Evolutionary conservation across 495 filamentous ascomycete genomes (phyloP).

Genomic region (Aspergillus bertholletiae): DNA sequence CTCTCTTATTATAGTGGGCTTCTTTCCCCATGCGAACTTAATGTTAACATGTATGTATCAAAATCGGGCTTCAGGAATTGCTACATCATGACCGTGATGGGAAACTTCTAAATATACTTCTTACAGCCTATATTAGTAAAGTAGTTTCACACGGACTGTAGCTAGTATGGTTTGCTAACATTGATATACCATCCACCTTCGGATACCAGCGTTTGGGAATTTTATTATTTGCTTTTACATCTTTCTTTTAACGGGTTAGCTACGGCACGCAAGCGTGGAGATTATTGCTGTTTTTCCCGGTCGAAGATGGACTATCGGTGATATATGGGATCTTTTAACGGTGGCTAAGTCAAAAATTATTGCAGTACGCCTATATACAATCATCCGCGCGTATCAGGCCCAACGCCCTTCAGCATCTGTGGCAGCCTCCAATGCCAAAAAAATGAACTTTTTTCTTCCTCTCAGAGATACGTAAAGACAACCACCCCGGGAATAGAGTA

Average conservation of each 20-base stretch:
- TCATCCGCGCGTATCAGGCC: background rate
- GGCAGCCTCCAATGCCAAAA: background rate
- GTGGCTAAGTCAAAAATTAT: background rate
- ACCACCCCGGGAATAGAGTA: slow-evolving; percentile 17
- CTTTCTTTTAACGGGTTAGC: too few species aligned
- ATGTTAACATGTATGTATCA: background rate
- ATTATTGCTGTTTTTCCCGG: too few species aligned
- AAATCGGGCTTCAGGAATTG: background rate
- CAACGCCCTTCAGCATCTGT: background rate
- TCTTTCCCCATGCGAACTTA: background rate
- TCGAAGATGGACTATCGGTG: background rate
- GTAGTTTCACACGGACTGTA: too few species aligned
- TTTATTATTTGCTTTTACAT: too few species aligned
- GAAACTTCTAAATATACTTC: too few species aligned
- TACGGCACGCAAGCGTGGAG: too few species aligned
- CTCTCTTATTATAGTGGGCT: background rate
- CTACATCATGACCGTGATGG: too few species aligned
- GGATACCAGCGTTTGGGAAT: too few species aligned
- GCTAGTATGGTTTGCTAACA: too few species aligned
- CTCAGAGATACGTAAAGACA: slow-evolving; percentile 14
- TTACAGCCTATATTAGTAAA: too few species aligned
- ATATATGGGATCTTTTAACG: background rate
- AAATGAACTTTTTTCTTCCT: slow-evolving; percentile 4
- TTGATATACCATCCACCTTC: too few species aligned
- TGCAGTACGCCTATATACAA: background rate